Evolutionary conservation across 2,329 filamentous ascomycete genomes (phyloP), one percentile per base, ranked within the genome.

Genomic region (Verticillium nubilum): DNA sequence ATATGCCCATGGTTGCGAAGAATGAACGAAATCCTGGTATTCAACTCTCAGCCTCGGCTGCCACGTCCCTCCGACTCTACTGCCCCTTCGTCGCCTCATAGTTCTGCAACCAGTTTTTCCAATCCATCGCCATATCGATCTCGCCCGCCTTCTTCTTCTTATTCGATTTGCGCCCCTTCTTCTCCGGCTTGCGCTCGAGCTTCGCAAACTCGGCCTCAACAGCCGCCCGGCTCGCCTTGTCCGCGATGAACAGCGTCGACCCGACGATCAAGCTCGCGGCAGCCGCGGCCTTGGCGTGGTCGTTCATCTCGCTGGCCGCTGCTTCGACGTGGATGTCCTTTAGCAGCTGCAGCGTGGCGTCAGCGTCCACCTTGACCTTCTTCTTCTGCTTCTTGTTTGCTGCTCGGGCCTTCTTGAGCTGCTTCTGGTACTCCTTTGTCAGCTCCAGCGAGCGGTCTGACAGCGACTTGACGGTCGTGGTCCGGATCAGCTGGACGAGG

Each of bases 391-490:
- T 69, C 70, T 66, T 78, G 72, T 10, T 27, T 17, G 37, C 65
- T 74, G 67, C 67, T 63, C 75, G 76, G 56, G 69, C 80, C 78
- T 84, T 91, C 77, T 76, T 84, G 76, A 89, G 64, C 58, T 85
- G 78, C 69, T 88, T 89, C 59, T 88, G 87, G 69, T 91, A 92
- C 60, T 86, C 81, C 61, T 86, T 82, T 47, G 98, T 80, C 33
- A 94, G 83, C n/a, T 83, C 83, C 63, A 83, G 83, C 0, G 89
- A 88, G 69, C 91, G 92, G 59, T 87, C 85, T 1, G 88, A 84
- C 3, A 97, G 83, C 58, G 91, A 83, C 74, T 91, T 92, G 62
- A 87, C 88, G 37, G 82, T 86, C 0, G 91, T 95, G n/a, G 83
- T 88, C 59, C 91, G 86, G 53, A 91, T 86, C 50, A 95, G 84